phyloP scores from a whole-genome alignment of 352 stramenopile species.

The Pythium aquatile region DNA sequence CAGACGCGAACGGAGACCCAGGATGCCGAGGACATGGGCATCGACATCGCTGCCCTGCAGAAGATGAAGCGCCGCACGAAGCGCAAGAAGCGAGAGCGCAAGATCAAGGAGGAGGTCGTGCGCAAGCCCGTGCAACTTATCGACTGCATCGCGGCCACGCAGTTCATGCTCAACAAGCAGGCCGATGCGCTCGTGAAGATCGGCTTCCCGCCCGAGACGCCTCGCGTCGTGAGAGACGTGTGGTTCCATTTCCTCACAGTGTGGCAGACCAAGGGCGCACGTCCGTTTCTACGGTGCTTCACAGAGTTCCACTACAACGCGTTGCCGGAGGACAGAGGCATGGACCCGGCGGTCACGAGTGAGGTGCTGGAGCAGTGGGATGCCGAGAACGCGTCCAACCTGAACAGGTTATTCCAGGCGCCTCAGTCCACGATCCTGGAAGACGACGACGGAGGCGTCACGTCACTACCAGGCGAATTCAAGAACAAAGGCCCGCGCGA shows the following conservation, averaged over 20 bases:
- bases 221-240: constrained; percentile 48
- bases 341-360: constrained; percentile 53
- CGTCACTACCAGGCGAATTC: constrained; percentile 3
- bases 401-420: constrained; percentile 21
- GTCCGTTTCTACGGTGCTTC: constrained; percentile 66
- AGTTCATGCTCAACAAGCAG: constrained; percentile 59
- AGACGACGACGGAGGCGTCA: constrained; percentile 9
- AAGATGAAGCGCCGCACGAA: constrained; percentile 38
- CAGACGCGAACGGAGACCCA: constrained; percentile 83
- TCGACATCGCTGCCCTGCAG: constrained; percentile 38
- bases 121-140: constrained; percentile 38
- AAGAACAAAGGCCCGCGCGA: constrained; percentile 4
- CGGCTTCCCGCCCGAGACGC: constrained; percentile 41
- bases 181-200: constrained; percentile 43
- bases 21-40: constrained; percentile 69
- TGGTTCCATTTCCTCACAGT: constrained; percentile 70
- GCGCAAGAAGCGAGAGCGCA: constrained; percentile 38
- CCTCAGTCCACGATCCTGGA: constrained; percentile 10
- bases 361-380: constrained; percentile 78
- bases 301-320: constrained; percentile 60
- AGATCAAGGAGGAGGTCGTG: constrained; percentile 15
- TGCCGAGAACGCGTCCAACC: constrained; percentile 31
- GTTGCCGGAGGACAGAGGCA: constrained; percentile 32
- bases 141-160: constrained; percentile 60
- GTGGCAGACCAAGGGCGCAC: constrained; percentile 57